Percentiles rank a stretch among this genome's conserved stretches.
These are phyloP conservation scores for Aspergillus diversus DNA, from an alignment of 495 filamentous ascomycete species.

Conservation along the genomic window DNA sequence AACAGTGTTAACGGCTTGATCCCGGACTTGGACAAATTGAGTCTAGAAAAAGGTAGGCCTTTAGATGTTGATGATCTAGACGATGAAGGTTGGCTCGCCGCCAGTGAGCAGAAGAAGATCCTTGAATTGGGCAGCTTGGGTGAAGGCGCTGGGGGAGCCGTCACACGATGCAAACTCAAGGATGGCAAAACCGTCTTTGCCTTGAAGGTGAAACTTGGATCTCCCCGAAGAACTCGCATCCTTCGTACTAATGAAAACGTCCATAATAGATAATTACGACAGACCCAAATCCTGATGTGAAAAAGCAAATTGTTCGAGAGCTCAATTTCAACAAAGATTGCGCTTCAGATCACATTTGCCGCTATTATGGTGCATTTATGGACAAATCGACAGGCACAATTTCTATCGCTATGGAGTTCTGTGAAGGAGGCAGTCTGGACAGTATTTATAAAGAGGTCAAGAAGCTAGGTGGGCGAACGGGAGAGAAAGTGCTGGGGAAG, in stretches of 20 bases:
- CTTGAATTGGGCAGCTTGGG: slow-evolving; percentile 87
- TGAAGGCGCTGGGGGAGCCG: slow-evolving; percentile 94
- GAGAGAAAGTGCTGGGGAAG: slow-evolving; percentile 98
- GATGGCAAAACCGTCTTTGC: slow-evolving; percentile 95
- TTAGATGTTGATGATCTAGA: slow-evolving; percentile 93
- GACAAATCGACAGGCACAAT: slow-evolving; percentile 93
- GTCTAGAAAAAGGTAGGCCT: slow-evolving; percentile 75
- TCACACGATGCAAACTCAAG: slow-evolving; percentile 85
- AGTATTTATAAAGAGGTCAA: slow-evolving; percentile 97
- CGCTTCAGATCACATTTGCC: slow-evolving; percentile 89
- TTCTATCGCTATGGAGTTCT: slow-evolving; percentile 98
- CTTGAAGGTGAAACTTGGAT: slow-evolving; percentile 71
- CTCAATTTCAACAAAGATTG: slow-evolving; percentile 97
- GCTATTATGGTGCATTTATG: slow-evolving; percentile 95
- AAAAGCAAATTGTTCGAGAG: slow-evolving; percentile 96
- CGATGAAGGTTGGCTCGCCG: slow-evolving; percentile 92
- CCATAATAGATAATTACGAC: slow-evolving; percentile 88
- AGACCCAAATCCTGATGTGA: slow-evolving; percentile 94
- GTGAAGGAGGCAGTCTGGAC: slow-evolving; percentile 93
- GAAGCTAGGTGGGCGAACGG: slow-evolving; percentile 88
- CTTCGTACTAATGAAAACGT: slow-evolving; percentile 24
- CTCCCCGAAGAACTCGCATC: background rate
- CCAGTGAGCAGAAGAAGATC: slow-evolving; percentile 84
- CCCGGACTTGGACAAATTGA: slow-evolving; percentile 74
- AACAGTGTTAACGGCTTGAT: slow-evolving; percentile 67